Percentiles rank a stretch among this genome's conserved stretches.
phyloP scores from a whole-genome alignment of 805 yeast genomes.

The Tetrapisispora namnaoensis region DNA sequence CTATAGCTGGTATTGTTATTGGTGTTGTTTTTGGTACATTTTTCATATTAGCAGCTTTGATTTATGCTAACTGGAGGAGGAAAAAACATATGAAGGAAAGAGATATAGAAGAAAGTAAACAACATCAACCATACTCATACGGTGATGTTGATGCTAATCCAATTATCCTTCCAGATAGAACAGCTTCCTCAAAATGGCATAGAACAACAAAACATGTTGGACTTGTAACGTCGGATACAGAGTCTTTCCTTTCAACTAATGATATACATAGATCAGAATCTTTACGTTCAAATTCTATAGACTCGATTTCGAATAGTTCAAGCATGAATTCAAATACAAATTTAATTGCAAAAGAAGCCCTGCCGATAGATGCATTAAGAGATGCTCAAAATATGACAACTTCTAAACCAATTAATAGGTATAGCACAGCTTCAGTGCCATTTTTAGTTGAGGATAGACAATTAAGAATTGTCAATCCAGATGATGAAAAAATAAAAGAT shows the following conservation, averaged over 20 bases:
- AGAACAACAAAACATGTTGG: constrained; percentile 8
- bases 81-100: constrained; percentile 29
- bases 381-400: constrained; percentile 19
- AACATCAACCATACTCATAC: constrained; percentile 29
- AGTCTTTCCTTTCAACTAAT: background rate
- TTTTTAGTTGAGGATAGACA: constrained; percentile 34
- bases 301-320: background rate
- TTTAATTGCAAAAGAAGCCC: background rate
- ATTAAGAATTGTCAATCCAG: constrained; percentile 44
- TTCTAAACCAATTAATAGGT: constrained; percentile 36
- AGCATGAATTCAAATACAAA: background rate
- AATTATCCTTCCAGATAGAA: constrained; percentile 15
- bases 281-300: background rate
- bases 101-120: constrained; percentile 35
- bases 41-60: constrained; percentile 30
- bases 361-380: constrained; percentile 9
- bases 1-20: constrained; percentile 53
- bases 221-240: constrained; percentile 2
- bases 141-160: constrained; percentile 26
- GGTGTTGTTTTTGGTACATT: constrained; percentile 40
- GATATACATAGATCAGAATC: background rate
- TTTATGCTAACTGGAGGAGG: constrained; percentile 36
- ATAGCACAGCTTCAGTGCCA: constrained; percentile 47
- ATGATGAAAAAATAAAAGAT: constrained; percentile 12
- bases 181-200: constrained; percentile 8